Percentiles rank a stretch among this genome's conserved stretches.
Evolutionary conservation across 139 green algal genomes (phyloP).

Genomic region (Auxenochlorella pyrenoidosa): DNA sequence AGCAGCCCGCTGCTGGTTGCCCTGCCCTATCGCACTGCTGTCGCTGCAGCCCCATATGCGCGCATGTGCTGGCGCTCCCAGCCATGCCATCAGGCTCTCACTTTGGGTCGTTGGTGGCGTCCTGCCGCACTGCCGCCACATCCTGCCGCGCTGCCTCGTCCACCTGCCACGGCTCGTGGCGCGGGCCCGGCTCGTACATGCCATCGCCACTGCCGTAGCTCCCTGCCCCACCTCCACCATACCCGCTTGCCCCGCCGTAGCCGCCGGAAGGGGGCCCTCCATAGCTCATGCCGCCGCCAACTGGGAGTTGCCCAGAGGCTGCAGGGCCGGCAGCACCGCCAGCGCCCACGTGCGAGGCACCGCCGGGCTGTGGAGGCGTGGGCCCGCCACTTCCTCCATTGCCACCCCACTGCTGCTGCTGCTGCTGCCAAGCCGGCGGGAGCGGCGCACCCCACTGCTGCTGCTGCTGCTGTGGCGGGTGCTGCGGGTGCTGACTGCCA

Average conservation of each 20-base stretch:
- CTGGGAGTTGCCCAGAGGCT: not conserved
- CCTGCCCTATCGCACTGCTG: no score
- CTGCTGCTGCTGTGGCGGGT: not conserved
- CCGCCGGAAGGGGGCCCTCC: not conserved
- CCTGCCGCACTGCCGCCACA: conserved; percentile 19
- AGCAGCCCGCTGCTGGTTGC: not conserved
- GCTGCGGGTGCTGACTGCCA: not conserved
- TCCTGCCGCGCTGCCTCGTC: conserved; percentile 3
- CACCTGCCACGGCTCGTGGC: not conserved
- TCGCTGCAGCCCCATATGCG: no score
- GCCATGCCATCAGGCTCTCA: not conserved
- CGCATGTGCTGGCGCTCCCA: no score
- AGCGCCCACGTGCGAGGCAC: not conserved
- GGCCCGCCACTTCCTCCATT: not conserved
- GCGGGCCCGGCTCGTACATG: not conserved
- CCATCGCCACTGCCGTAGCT: not conserved
- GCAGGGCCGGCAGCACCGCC: not conserved
- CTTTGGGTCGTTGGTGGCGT: conserved; percentile 23
- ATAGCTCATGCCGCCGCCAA: not conserved
- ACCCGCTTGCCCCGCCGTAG: not conserved
- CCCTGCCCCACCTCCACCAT: not conserved
- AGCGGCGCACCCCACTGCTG: not conserved
- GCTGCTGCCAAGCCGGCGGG: not conserved
- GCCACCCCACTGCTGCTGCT: conserved; percentile 7
- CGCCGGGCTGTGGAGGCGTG: no score